Evolutionary conservation across 305 asterid genomes (phyloP), one percentile per base, ranked within the genome.

Genomic region (Fraxinus velutina): DNA sequence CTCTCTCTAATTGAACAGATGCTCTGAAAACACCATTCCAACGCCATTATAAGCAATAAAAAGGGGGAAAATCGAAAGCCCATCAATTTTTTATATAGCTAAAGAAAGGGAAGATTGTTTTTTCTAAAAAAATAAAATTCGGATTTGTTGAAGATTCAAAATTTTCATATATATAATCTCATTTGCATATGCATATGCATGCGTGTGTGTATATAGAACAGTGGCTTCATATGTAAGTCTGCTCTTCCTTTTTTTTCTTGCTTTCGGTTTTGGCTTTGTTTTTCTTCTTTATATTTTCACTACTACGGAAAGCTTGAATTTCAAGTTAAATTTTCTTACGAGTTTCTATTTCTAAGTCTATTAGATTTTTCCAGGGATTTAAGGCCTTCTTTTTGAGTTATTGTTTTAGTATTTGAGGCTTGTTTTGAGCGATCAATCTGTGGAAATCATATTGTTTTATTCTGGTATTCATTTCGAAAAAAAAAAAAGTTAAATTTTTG

Each of bases 211-310:
- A 57, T 85, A 85, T 83, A 83, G 78, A 87, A 89, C 90, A 86
- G 89, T 87, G 83, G 87, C 83, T 83, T 88, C 86, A 79, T 64
- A 88, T 78, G 86, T 83, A 87, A 85, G 88, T 86, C 86, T 57
- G 21, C 68, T 57, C 68, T 57, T n/a, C 68, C 12, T 57, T 57
- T 57, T 19, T 57, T 17, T 17, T 24, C 68, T 57, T 57, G 68
- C 68, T 57, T 19, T 57, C 29, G 68, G 29, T 57, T n/a, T 6
- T 55, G 68, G 68, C 13, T 57, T 19, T 57, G 24, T n/a, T 57
- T 57, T 57, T 57, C 29, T 57, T 57, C 29, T 57, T n/a, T 57
- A 57, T 57, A 57, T 57, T 57, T 57, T 19, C 27, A 57, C 68
- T 55, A 55, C 64, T 57, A 57, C 68, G 27, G 27, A 57, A 17